Conservation (phyloP, 345 rosid species). For the Sisymbrium irio region DNA sequence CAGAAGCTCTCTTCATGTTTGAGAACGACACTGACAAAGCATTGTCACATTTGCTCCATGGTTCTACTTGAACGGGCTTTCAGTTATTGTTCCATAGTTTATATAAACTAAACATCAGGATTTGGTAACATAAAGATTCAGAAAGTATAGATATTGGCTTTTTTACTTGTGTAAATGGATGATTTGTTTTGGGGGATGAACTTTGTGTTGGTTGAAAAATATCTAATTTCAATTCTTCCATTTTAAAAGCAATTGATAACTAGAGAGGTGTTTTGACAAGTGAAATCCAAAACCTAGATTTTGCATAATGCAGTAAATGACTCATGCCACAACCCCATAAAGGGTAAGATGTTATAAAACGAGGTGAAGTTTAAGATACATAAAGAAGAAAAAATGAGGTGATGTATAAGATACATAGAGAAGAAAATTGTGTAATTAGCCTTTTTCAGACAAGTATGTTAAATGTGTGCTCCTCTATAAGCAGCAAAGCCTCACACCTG, state of each 20-base stretch:
- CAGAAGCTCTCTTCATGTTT: constrained; percentile 61
- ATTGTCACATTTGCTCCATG: constrained; percentile 57
- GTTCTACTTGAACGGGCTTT: constrained; percentile 34
- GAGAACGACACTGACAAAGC: constrained; percentile 81
- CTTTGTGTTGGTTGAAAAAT: background rate
- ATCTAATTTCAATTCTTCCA: background rate
- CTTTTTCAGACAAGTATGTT: background rate
- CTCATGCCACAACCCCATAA: background rate
- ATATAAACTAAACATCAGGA: background rate
- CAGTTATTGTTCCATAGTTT: background rate
- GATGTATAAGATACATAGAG: constrained; percentile 13
- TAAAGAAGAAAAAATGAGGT: background rate
- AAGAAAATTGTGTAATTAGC: constrained; percentile 13
- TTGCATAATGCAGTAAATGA: background rate
- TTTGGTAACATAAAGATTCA: background rate
- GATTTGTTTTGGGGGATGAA: background rate
- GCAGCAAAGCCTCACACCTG: constrained; percentile 14
- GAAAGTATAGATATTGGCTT: background rate
- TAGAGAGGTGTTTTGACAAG: background rate
- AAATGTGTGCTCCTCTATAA: background rate
- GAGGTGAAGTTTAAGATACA: constrained; percentile 15
- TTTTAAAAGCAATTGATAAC: background rate
- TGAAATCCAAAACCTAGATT: constrained; percentile 6
- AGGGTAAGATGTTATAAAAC: background rate
- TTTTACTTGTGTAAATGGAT: constrained; percentile 23